Base-by-base conservation (phyloP, 148 eudicot genomes). In the Vaccinium corymbosum region DNA sequence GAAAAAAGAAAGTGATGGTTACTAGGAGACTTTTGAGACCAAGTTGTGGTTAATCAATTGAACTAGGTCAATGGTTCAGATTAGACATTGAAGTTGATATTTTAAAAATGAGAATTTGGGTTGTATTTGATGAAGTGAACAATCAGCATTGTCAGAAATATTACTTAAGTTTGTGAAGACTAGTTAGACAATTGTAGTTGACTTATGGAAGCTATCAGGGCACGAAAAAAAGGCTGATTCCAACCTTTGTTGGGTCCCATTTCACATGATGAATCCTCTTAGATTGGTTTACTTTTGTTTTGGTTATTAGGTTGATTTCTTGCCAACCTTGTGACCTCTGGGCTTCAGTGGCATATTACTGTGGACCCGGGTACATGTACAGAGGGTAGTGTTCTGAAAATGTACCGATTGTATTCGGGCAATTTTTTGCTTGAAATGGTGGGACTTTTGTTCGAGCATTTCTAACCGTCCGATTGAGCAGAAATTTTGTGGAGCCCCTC, bases 21-120 rank as follows among this genome's bases (percentile, higher is more conserved):
- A 29, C 68, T 22, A 9, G 77, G 57, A 81, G 83, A 81, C 76
- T 68, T 81, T 81, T 25, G 77, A 49, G 62, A 74, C 83, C 77
- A 29, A 81, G 46, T 81, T 49, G 76, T 61, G 82, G 38, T 22
- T 81, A 68, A 66, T 81, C 46, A 68, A 81, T 16, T 50, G 46
- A 17, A 19, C 62, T 29, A 19, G 77, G 83, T 81, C 83, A 81
- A 81, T 49, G 83, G 76, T 68, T 81, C 53, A 66, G 62, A 68
- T 81, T 68, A 56, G 76, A 9, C 61, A 81, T 81, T 62, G 83
- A 64, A 81, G 51, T 64, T n/a, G 53, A 35, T 17, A 81, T 17
- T 81, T 66, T 27, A 29, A 19, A 81, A 81, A 6, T 17, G 68
- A 61, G 70, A 76, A 49, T 81, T 62, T 81, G 77, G 61, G 83